Evolutionary conservation across 2,329 filamentous ascomycete genomes (phyloP).

Genomic region (Hymenoscyphus linearis): DNA sequence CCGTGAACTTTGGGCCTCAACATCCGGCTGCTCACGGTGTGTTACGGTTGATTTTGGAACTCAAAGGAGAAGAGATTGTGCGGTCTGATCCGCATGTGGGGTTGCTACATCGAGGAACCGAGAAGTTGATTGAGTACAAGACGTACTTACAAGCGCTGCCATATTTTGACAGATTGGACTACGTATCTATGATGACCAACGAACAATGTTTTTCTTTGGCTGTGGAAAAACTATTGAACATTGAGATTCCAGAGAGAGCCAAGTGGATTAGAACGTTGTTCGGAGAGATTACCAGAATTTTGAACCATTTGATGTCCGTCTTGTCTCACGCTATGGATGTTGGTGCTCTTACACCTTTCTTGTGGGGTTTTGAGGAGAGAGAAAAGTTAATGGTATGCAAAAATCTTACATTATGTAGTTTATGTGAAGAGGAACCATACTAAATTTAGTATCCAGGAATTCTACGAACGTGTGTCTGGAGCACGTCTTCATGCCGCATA

Average conservation of each 20-base stretch:
- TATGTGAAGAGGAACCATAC: slow-evolving; percentile 13
- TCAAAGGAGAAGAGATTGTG: slow-evolving; percentile 96
- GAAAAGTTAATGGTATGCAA: slow-evolving; percentile 94
- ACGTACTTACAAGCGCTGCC: slow-evolving; percentile 96
- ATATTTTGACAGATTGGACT: slow-evolving; percentile 98
- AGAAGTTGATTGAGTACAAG: slow-evolving; percentile 99
- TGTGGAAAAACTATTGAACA: slow-evolving; percentile 95
- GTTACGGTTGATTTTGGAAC: slow-evolving; percentile 91
- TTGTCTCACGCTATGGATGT: slow-evolving; percentile 98
- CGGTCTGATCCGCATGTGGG: slow-evolving; percentile 96
- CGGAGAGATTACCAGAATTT: slow-evolving; percentile 84
- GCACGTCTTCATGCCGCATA: slow-evolving; percentile 97
- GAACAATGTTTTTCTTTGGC: slow-evolving; percentile 95
- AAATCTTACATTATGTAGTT: slow-evolving; percentile 13
- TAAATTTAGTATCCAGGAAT: slow-evolving; percentile 61
- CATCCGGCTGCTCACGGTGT: slow-evolving; percentile 98
- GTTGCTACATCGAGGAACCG: slow-evolving; percentile 90
- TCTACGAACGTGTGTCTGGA: slow-evolving; percentile 98
- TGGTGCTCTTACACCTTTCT: slow-evolving; percentile 92
- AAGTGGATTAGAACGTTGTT: slow-evolving; percentile 98
- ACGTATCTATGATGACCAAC: slow-evolving; percentile 99
- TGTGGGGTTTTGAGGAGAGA: slow-evolving; percentile 99
- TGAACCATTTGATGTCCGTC: slow-evolving; percentile 98
- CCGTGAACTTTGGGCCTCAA: slow-evolving; percentile 98
- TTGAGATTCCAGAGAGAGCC: slow-evolving; percentile 90